phyloP scores from a whole-genome alignment of 345 rosid species.

The Eucalyptus dawsonii region DNA sequence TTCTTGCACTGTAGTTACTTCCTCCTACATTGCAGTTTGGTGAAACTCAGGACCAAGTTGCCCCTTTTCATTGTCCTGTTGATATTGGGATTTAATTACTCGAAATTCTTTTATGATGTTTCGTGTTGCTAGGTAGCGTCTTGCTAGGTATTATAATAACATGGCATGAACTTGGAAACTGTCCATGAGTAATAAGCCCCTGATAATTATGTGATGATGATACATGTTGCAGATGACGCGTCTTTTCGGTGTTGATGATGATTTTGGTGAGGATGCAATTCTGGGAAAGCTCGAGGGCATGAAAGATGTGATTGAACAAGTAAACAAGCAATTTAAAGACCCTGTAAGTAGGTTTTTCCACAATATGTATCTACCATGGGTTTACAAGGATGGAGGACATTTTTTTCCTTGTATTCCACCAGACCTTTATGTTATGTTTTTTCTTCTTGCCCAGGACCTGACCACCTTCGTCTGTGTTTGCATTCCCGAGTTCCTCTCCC shows the following conservation, averaged over 20 bases:
- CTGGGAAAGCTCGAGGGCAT: conserved; percentile 97
- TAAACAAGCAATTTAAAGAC: conserved; percentile 89
- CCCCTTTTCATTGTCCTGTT: not conserved
- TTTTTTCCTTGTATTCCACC: not conserved
- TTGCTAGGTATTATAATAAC: not conserved
- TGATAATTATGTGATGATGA: not conserved
- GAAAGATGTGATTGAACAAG: conserved; percentile 97
- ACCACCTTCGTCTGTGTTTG: conserved; percentile 96
- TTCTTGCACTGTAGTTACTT: not conserved
- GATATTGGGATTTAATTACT: not conserved
- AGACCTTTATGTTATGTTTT: not conserved
- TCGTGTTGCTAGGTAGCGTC: not conserved
- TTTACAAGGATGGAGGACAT: not conserved
- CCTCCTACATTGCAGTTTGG: not conserved
- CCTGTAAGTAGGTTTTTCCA: conserved; percentile 46
- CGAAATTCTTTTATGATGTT: not conserved
- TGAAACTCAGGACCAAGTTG: not conserved
- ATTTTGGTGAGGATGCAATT: conserved; percentile 94
- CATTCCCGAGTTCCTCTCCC: conserved; percentile 98
- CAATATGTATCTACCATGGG: not conserved
- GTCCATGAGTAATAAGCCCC: not conserved
- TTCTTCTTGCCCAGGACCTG: conserved; percentile 56
- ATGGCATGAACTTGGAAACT: not conserved
- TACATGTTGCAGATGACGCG: conserved; percentile 56
- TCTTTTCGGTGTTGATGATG: conserved; percentile 76